Percentiles rank a stretch among this genome's conserved stretches.
Evolutionary conservation across 2,329 filamentous ascomycete genomes (phyloP).

Genomic region (Pyrenochaeta sp.): DNA sequence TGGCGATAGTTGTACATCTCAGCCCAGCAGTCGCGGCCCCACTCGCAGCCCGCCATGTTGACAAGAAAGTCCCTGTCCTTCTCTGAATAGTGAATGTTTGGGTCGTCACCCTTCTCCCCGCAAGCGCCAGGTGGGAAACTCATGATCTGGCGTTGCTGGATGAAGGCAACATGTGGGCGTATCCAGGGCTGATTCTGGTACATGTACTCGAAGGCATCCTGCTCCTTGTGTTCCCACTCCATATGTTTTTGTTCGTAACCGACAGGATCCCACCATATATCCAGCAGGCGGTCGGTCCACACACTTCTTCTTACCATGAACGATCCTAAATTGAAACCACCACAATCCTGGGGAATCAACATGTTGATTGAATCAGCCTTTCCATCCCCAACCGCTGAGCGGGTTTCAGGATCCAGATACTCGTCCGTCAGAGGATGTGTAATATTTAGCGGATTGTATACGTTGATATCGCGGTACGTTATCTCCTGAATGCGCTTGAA

Average conservation of each 20-base stretch:
- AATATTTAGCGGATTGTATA: constrained; percentile 95
- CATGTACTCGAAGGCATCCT: constrained; percentile 91
- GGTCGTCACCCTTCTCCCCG: constrained; percentile 76
- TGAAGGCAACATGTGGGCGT: constrained; percentile 84
- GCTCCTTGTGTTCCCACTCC: constrained; percentile 99
- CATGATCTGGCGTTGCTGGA: constrained; percentile 92
- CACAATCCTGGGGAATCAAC: constrained; percentile 90
- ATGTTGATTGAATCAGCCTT: constrained; percentile 82
- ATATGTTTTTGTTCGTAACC: constrained; percentile 98
- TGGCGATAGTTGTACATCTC: constrained; percentile 97
- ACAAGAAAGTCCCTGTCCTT: constrained; percentile 90
- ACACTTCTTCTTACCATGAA: constrained; percentile 88
- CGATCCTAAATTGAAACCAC: constrained; percentile 94
- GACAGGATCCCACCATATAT: constrained; percentile 98
- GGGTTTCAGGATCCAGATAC: constrained; percentile 79
- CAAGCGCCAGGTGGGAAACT: constrained; percentile 93
- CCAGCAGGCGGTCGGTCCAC: constrained; percentile 91
- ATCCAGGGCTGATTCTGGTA: constrained; percentile 95
- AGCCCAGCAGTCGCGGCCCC: constrained; percentile 95
- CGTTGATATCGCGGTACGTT: constrained; percentile 94
- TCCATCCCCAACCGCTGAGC: constrained; percentile 79
- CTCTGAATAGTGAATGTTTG: constrained; percentile 84
- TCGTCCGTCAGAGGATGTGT: constrained; percentile 77
- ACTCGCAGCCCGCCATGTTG: constrained; percentile 98
- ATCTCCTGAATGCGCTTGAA: constrained; percentile 79